Evolutionary conservation across 2,329 filamentous ascomycete genomes (phyloP).

Genomic region (Zarea fungicola): DNA sequence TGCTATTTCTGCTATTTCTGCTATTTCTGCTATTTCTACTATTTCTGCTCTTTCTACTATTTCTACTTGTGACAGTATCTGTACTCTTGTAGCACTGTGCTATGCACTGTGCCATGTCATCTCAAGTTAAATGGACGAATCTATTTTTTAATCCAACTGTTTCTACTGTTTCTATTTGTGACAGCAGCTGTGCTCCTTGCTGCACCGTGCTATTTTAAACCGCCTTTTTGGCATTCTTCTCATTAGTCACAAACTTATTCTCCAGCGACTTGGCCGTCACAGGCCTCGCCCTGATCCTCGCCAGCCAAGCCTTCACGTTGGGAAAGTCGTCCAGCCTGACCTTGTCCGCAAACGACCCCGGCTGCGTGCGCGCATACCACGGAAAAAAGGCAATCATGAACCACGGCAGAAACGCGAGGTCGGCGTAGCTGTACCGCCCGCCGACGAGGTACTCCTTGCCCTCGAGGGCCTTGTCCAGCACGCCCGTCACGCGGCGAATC

Average conservation of each 20-base stretch:
- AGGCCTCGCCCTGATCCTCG: background rate
- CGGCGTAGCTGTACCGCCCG: conserved; percentile 2
- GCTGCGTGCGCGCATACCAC: background rate
- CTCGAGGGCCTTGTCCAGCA: background rate
- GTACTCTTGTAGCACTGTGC: too few relatives aligned
- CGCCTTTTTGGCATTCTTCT: background rate
- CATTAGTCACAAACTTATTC: background rate
- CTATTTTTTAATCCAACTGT: too few relatives aligned
- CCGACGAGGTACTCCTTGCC: background rate
- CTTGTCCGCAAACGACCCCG: background rate
- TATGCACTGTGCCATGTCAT: too few relatives aligned
- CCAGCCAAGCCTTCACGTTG: conserved; percentile 4
- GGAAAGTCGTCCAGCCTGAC: conserved; percentile 1
- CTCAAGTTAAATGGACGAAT: too few relatives aligned
- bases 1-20: too few relatives aligned
- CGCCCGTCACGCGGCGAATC: conserved; percentile 18
- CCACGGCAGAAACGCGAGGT: conserved; percentile 6
- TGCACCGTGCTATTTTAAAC: background rate
- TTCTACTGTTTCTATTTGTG: too few relatives aligned
- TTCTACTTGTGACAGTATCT: too few relatives aligned
- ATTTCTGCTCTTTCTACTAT: too few relatives aligned
- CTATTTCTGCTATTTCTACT: too few relatives aligned
- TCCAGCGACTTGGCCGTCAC: conserved; percentile 5
- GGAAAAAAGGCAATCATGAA: conserved; percentile 1
- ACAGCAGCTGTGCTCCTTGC: too few relatives aligned